These are phyloP conservation scores for Fusarium floridanum DNA, from an alignment of 2,329 filamentous ascomycete species.

Conservation along the genomic window DNA sequence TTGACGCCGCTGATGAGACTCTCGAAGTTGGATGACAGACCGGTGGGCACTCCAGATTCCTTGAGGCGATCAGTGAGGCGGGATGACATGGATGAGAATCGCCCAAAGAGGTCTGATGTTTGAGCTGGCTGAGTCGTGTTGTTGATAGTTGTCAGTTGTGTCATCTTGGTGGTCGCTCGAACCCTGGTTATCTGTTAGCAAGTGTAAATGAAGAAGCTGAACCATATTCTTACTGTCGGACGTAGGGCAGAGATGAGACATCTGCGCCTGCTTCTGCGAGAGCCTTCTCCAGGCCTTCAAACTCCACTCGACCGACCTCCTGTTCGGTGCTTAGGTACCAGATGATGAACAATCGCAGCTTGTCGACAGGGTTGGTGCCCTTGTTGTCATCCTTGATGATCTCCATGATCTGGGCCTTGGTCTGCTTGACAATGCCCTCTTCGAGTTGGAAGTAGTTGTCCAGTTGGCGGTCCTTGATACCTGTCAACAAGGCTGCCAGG, in stretches of 20 bases:
- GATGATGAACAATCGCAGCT: constrained; percentile 93
- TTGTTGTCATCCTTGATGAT: constrained; percentile 85
- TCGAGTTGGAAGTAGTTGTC: constrained; percentile 98
- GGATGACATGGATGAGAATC: constrained; percentile 91
- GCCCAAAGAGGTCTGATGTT: constrained; percentile 87
- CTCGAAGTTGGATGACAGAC: constrained; percentile 84
- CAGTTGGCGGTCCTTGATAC: constrained; percentile 94
- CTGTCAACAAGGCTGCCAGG: constrained; percentile 78
- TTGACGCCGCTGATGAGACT: constrained; percentile 96
- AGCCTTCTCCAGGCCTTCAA: constrained; percentile 88
- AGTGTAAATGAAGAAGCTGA: background rate
- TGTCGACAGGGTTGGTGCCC: constrained; percentile 87
- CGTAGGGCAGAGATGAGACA: constrained; percentile 82
- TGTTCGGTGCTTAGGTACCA: constrained; percentile 97
- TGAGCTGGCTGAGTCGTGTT: constrained; percentile 72
- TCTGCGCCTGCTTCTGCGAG: constrained; percentile 82
- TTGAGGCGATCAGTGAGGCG: constrained; percentile 95
- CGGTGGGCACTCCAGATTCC: constrained; percentile 82
- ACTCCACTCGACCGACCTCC: constrained; percentile 84
- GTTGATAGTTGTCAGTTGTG: constrained; percentile 93
- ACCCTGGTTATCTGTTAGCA: constrained; percentile 67
- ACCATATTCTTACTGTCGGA: constrained; percentile 76
- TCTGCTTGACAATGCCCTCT: constrained; percentile 91
- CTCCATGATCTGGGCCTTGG: constrained; percentile 88
- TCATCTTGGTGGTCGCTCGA: constrained; percentile 96